These are phyloP conservation scores for Fraxinus albicans DNA, from an alignment of 305 asterid species.

Conservation along the genomic window DNA sequence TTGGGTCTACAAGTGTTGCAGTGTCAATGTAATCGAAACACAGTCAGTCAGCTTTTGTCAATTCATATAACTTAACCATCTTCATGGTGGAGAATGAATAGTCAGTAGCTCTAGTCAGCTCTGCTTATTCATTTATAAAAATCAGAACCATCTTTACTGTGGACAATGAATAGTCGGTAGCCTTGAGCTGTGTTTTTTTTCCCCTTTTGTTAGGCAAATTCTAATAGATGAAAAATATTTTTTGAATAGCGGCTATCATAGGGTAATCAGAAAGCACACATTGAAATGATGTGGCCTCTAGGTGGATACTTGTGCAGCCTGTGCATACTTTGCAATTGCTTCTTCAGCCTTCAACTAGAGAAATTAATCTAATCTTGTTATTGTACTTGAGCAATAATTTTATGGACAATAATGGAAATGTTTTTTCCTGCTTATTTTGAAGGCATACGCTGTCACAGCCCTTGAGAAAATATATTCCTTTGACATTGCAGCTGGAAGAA, in stretches of 20 bases:
- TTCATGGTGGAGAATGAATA: not conserved
- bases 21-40: not conserved
- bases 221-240: not conserved
- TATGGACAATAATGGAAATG: not conserved
- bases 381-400: conserved; percentile 10
- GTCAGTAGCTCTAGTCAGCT: not conserved
- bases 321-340: not conserved
- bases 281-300: not conserved
- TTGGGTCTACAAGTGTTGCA: not conserved
- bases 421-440: conserved; percentile 33
- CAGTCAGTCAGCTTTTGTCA: not conserved
- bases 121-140: not conserved
- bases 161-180: not conserved
- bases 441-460: conserved; percentile 93
- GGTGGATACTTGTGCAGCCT: not conserved
- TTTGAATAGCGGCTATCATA: not conserved
- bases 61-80: not conserved
- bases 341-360: not conserved
- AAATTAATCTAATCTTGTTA: not conserved
- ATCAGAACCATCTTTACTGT: not conserved
- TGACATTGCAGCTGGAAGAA: conserved; percentile 90
- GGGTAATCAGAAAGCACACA: not conserved
- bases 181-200: not conserved
- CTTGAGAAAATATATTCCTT: conserved; percentile 88
- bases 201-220: not conserved